A percentile compares a stretch with the other conserved stretches of the same genome.
phyloP scores from a whole-genome alignment of 2,329 filamentous ascomycete genomes.

The Gnomoniopsis sp. region DNA sequence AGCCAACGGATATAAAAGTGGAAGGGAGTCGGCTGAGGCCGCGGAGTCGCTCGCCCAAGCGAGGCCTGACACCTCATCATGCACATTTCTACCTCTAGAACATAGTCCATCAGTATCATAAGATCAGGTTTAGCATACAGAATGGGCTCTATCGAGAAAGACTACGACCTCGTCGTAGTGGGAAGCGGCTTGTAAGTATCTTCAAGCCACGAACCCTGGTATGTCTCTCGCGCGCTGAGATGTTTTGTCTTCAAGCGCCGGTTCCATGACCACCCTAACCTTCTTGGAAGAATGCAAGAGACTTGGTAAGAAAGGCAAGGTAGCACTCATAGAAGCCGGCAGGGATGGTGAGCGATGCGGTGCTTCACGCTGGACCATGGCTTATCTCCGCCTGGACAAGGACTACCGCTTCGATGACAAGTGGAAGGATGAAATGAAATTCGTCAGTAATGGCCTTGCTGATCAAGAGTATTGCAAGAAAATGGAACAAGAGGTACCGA shows the following conservation, averaged over 20 bases:
- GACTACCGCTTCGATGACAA: conserved; percentile 2
- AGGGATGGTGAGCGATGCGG: conserved; percentile 1
- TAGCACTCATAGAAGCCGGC: conserved; percentile 1
- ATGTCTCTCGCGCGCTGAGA: neutral
- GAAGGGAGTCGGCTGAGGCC: no score
- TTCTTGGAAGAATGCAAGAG: conserved; percentile 3
- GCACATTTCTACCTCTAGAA: no score
- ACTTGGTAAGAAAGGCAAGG: neutral
- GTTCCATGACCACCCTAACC: conserved; percentile 1
- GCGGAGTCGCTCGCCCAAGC: no score
- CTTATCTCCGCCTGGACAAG: conserved; percentile 1
- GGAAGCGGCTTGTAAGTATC: conserved; percentile 1
- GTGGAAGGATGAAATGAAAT: conserved; percentile 19
- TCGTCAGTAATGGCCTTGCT: conserved; percentile 34
- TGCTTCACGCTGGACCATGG: conserved; percentile 7
- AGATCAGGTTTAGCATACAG: no score
- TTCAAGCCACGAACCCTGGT: neutral
- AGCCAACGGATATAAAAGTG: no score
- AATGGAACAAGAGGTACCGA: conserved; percentile 24
- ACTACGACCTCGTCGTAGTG: conserved; percentile 1
- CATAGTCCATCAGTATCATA: no score
- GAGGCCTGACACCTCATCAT: no score
- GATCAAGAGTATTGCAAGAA: conserved; percentile 37
- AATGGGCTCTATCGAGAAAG: neutral
- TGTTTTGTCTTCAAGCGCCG: neutral